Conservation (phyloP, 495 filamentous ascomycete genomes). For the Penicillium riverlandense region DNA sequence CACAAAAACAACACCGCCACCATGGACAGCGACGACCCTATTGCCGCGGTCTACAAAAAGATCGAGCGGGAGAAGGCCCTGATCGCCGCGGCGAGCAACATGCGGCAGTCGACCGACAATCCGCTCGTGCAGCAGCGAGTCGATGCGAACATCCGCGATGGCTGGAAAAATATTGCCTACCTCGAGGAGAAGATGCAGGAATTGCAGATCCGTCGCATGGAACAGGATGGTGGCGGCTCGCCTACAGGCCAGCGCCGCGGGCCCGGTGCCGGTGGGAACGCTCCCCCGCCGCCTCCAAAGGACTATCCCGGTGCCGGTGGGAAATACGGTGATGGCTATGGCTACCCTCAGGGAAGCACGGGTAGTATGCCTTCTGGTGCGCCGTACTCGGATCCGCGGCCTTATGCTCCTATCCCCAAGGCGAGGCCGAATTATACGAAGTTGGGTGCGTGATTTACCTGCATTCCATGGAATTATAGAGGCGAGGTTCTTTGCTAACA, state of each 20-base stretch:
- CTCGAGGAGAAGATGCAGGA: constrained; percentile 86
- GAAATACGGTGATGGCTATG: constrained; percentile 47
- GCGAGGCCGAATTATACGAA: constrained; percentile 87
- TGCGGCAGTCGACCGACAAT: constrained; percentile 94
- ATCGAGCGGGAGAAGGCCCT: constrained; percentile 96
- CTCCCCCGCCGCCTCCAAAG: constrained; percentile 56
- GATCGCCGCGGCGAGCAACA: constrained; percentile 86
- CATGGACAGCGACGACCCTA: constrained; percentile 63
- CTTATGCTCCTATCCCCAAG: constrained; percentile 62
- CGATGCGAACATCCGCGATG: constrained; percentile 89
- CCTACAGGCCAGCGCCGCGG: constrained; percentile 27
- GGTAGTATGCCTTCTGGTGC: constrained; percentile 77
- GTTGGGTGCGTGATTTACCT: constrained; percentile 59
- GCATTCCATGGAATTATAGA: neutral
- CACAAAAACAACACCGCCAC: constrained; percentile 13
- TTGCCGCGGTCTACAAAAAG: constrained; percentile 88
- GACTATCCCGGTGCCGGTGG: constrained; percentile 46
- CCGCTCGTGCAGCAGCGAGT: constrained; percentile 78
- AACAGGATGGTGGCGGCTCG: constrained; percentile 43
- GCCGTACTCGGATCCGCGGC: constrained; percentile 71
- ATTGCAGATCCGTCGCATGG: constrained; percentile 71
- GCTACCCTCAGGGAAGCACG: constrained; percentile 49
- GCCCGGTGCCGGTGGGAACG: constrained; percentile 17
- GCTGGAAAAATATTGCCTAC: constrained; percentile 85
- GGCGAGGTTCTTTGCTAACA: constrained; percentile 3